A percentile compares a stretch with the other conserved stretches of the same genome.
phyloP scores from a whole-genome alignment of 78 protist species.

The Cavenderia fasciculata region DNA sequence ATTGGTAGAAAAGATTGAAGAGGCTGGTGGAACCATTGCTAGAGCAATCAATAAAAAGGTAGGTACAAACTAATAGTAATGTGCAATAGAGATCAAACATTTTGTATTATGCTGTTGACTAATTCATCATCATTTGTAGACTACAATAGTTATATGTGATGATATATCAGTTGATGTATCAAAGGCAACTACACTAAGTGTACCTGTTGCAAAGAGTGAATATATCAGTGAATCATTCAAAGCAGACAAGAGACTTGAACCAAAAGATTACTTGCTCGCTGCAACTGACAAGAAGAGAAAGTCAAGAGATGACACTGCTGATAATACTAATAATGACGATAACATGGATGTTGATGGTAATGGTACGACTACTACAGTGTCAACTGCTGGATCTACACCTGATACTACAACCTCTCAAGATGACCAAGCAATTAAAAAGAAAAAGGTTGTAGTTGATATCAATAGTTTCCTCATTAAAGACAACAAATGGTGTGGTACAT shows the following conservation, averaged over 20 bases:
- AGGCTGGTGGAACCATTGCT: constrained; percentile 17
- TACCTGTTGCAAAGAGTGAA: neutral
- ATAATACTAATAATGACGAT: neutral
- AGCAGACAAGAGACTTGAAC: constrained; percentile 25
- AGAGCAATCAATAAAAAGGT: constrained; percentile 14
- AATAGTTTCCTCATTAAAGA: neutral
- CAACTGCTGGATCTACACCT: neutral
- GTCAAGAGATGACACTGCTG: neutral
- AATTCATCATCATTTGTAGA: too few relatives aligned
- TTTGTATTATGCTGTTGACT: too few relatives aligned
- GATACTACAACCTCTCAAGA: neutral
- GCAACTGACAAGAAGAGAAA: constrained; percentile 25
- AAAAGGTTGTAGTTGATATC: neutral
- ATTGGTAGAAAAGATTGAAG: neutral
- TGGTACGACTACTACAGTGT: too few relatives aligned
- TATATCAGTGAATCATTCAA: constrained; percentile 18
- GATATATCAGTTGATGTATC: constrained; percentile 1
- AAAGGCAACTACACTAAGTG: neutral
- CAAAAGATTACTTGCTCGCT: constrained; percentile 4
- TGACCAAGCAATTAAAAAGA: neutral
- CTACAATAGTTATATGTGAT: neutral
- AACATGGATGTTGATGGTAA: too few relatives aligned
- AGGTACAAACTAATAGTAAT: neutral
- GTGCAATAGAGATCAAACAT: neutral
- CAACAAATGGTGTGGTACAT: constrained; percentile 36